phyloP scores from a whole-genome alignment of 2,329 filamentous ascomycete genomes.

The Exophiala viscosa region DNA sequence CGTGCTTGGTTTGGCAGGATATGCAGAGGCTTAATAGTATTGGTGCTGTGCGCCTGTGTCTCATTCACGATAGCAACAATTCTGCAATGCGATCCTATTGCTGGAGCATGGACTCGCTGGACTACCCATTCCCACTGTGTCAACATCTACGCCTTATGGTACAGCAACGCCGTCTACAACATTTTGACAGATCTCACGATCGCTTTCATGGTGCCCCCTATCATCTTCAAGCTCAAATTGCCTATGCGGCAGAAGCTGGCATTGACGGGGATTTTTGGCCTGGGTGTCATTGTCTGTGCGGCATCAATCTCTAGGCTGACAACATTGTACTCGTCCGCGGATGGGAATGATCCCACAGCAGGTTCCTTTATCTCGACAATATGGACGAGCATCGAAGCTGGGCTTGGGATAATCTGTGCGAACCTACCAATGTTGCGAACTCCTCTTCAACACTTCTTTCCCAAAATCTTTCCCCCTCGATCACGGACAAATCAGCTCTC shows the following conservation, averaged over 20 bases:
- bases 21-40: constrained; percentile 41
- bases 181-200: constrained; percentile 36
- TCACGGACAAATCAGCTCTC: constrained; percentile 10
- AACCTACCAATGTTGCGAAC: constrained; percentile 38
- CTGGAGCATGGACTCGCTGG: constrained; percentile 44
- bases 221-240: constrained; percentile 32
- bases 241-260: constrained; percentile 47
- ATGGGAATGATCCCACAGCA: constrained; percentile 26
- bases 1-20: constrained; percentile 43
- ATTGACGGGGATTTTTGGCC: constrained; percentile 41
- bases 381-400: constrained; percentile 39
- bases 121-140: constrained; percentile 5
- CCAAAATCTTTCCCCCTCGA: constrained; percentile 17
- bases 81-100: constrained; percentile 50
- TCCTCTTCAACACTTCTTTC: constrained; percentile 29
- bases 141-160: constrained; percentile 41
- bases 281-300: constrained; percentile 30
- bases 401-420: constrained; percentile 37
- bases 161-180: constrained; percentile 44
- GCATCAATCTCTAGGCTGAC: constrained; percentile 34
- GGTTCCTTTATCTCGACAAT: constrained; percentile 33
- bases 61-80: constrained; percentile 47
- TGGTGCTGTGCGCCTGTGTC: constrained; percentile 47
- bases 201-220: constrained; percentile 34
- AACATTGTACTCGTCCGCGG: constrained; percentile 31